These are phyloP conservation scores for Parastagonospora avenae DNA, from an alignment of 2,329 filamentous ascomycete species.

Conservation along the genomic window DNA sequence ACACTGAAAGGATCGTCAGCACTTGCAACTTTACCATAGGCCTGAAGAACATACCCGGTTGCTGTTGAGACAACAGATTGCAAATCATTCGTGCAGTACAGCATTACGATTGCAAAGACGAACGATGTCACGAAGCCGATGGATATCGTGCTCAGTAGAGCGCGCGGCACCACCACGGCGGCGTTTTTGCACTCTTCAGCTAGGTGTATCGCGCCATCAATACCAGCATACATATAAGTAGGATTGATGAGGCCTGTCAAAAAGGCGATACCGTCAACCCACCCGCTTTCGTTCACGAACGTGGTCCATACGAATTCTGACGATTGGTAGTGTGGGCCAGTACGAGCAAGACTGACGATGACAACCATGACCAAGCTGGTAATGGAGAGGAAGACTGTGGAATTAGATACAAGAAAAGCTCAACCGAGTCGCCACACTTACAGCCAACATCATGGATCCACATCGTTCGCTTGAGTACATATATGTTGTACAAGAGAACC, in stretches of 20 bases:
- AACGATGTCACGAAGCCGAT: slow-evolving; percentile 36
- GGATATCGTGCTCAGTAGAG: slow-evolving; percentile 41
- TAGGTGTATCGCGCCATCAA: slow-evolving; percentile 36
- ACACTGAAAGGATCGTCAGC: slow-evolving; percentile 10
- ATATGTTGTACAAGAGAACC: slow-evolving; percentile 18
- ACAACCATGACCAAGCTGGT: slow-evolving; percentile 53
- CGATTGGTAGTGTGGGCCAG: slow-evolving; percentile 35
- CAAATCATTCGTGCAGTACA: slow-evolving; percentile 20
- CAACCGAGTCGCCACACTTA: slow-evolving; percentile 4
- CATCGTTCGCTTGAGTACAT: slow-evolving; percentile 19
- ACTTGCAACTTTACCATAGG: neutral
- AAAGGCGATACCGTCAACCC: slow-evolving; percentile 50
- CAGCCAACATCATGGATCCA: slow-evolving; percentile 23
- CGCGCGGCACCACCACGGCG: slow-evolving; percentile 32
- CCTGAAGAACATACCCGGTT: slow-evolving; percentile 9
- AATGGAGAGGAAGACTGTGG: slow-evolving; percentile 15
- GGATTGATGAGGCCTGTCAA: slow-evolving; percentile 41
- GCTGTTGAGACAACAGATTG: slow-evolving; percentile 14
- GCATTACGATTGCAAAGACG: slow-evolving; percentile 15
- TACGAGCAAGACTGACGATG: slow-evolving; percentile 51
- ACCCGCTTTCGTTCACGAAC: slow-evolving; percentile 54
- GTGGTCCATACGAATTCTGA: slow-evolving; percentile 49
- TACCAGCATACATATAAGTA: slow-evolving; percentile 24
- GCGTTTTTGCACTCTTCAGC: slow-evolving; percentile 37
- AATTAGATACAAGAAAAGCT: neutral